phyloP scores from a whole-genome alignment of 257 asterid genomes.

The Nemophila menziesii region DNA sequence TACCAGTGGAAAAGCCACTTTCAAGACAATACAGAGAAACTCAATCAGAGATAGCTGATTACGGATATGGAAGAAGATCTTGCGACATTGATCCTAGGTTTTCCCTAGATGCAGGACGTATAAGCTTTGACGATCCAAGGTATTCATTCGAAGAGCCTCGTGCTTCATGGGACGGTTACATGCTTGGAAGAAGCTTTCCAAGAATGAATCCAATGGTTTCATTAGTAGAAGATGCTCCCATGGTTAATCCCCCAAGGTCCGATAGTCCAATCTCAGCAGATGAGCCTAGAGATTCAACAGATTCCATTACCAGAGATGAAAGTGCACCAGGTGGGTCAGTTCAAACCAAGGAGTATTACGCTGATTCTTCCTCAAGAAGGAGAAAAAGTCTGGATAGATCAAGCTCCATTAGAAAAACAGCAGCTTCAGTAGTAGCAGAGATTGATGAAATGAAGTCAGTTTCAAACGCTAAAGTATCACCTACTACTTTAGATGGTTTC shows the following conservation, averaged over 20 bases:
- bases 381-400: conserved; percentile 76
- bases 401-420: conserved; percentile 49
- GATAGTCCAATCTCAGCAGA: conserved; percentile 60
- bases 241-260: conserved; percentile 19
- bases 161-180: conserved; percentile 61
- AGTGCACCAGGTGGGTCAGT: conserved; percentile 44
- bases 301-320: conserved; percentile 17
- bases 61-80: conserved; percentile 66
- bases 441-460: conserved; percentile 40
- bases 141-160: conserved; percentile 65
- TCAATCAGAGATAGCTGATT: conserved; percentile 62
- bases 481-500: conserved; percentile 26
- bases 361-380: conserved; percentile 53
- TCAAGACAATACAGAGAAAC: conserved; percentile 49
- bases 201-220: conserved; percentile 57
- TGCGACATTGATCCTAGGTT: conserved; percentile 59
- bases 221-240: conserved; percentile 49
- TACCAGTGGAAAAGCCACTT: conserved; percentile 45
- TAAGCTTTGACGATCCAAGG: conserved; percentile 53
- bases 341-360: conserved; percentile 55
- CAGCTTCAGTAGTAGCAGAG: conserved; percentile 63
- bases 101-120: conserved; percentile 56
- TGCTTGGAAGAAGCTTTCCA: conserved; percentile 43
- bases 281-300: conserved; percentile 15
- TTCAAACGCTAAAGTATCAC: conserved; percentile 39